Evolutionary conservation across 768 basidiomycete species (phyloP), one percentile per base, ranked within the genome.

Genomic region (Agaricus subrufescens): DNA sequence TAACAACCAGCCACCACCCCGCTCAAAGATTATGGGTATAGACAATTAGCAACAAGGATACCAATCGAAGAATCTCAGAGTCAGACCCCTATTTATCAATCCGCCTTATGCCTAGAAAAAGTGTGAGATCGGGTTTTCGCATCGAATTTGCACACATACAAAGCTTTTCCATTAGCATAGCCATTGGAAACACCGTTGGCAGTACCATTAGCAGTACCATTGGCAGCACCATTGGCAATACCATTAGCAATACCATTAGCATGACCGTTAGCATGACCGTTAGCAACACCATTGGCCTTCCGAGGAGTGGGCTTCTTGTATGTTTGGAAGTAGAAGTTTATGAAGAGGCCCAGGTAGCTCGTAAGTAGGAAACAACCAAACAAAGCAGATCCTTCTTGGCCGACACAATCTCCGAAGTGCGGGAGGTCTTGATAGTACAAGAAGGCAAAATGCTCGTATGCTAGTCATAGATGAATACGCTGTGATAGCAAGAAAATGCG

Each of bases 321-420:
- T 29, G 89, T 91, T 69, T 87, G 83, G 65, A 92, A 79, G 73
- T 94, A 94, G 74, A 94, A 94, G 71, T 93, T 91, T 79, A 98
- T 92, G 80, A 99, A 98, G 57, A 99, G 83, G 64, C 86, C 82
- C 52, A 99, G 85, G 74, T 98, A 98, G 65, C 83, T 88, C 27
- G 92, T 89, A 62, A 99, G 79, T 46, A 99, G 80, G 25, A 71
- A 83, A 67, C 94, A 97, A 47, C 95, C 97, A 56, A 96, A 87
- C 56, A 94, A 58, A 2, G 97, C 97, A 52, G 96, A 91, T 14
- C 73, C 72, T 72, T 96, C 92, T 19, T 89, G 86, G 45, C 97
- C 97, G 40, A 94, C 85, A 64, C 97, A 99, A 68, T 87, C 84
- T 39, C 82, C 90, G 23, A 87, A 60, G 61, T 77, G 71, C n/a